Conservation (phyloP, 2,329 filamentous ascomycete genomes). For the Ciborinia camelliae region DNA sequence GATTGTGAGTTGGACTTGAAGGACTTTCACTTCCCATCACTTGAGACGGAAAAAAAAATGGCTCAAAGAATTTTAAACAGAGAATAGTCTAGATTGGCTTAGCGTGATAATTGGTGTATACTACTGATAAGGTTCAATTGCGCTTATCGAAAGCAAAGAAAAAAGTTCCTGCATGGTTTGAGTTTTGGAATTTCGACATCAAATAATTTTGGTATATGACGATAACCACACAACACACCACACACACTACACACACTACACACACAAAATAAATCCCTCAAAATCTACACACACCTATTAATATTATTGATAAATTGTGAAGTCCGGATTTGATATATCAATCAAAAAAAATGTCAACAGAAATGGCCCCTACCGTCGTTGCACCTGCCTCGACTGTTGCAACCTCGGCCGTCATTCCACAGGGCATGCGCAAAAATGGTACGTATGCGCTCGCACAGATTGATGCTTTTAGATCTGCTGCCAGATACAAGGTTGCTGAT, state of each 20-base stretch:
- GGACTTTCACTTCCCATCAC: too few species aligned
- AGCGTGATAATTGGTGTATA: neutral
- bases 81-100: neutral
- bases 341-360: conserved; percentile 34
- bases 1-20: too few species aligned
- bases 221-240: neutral
- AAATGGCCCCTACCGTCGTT: conserved; percentile 21
- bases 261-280: neutral
- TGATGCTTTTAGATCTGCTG: neutral
- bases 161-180: conserved; percentile 9
- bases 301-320: neutral
- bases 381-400: conserved; percentile 8
- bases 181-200: neutral
- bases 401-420: conserved; percentile 7
- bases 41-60: neutral
- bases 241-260: neutral
- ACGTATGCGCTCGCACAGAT: conserved; percentile 27
- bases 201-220: neutral
- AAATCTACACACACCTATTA: neutral
- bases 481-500: neutral
- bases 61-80: neutral
- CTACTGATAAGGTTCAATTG: neutral
- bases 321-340: neutral
- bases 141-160: conserved; percentile 7
- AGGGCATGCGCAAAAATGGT: conserved; percentile 83